Evolutionary conservation across 495 filamentous ascomycete genomes (phyloP), one percentile per base, ranked within the genome.

Genomic region (Penicillium lagena): DNA sequence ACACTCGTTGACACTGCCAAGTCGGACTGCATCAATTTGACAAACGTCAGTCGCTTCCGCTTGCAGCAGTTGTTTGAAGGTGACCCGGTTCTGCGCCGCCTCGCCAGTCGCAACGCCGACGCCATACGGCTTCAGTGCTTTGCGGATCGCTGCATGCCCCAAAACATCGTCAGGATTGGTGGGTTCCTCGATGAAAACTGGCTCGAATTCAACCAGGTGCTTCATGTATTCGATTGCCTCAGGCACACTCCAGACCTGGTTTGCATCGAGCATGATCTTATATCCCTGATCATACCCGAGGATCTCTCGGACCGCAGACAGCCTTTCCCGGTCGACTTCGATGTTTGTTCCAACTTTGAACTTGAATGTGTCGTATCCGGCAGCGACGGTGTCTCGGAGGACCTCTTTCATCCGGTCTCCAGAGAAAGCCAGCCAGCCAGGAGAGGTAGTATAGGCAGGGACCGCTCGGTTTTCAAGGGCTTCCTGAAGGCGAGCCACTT

Each of bases 151-250:
- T 50, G 79, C 80, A 67, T 90, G 86, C 10, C 86, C 86, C 7
- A 86, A 75, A 35, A 89, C 75, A 62, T 90, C 86, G 52, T 90
- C 86, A 1, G 86, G 86, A 27, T 78, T 83, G 1, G 86, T 90
- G 5, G 86, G 86, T 73, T 89, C 86, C 64, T 90, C 86, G 56
- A 90, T 89, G 61, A 89, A 90, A 83, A 85, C 87, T 17, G 86
- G 86, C 63, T 79, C 77, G 66, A 84, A 89, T 42, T 83, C 78
- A 13, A 70, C 79, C 27, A 90, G 77, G 46, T 82, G 51, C 49
- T 77, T 67, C 83, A 88, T 89, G 66, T 86, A 82, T 38, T 74
- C 78, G 50, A 90, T 86, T 1, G 86, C 86, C 58, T 90, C 83
- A 13, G 83, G 83, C 5, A 89, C 86, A 31, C 74, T 79, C 86